These are phyloP conservation scores for Dianthus caryophyllus DNA, from an alignment of 148 eudicot species.

Conservation along the genomic window DNA sequence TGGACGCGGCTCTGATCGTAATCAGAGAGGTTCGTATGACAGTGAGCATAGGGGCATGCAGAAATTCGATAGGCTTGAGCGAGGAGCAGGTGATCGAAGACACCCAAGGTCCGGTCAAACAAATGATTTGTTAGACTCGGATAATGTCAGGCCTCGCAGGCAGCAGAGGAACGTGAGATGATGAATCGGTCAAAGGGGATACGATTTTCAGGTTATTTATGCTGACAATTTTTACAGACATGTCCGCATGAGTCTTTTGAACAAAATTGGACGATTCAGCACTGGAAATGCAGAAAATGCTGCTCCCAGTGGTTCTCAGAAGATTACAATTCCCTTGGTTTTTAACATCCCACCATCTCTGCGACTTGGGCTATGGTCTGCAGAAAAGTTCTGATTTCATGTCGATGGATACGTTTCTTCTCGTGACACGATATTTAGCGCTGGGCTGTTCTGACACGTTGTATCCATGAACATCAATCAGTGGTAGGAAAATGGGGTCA, in stretches of 20 bases:
- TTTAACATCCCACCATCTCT: background rate
- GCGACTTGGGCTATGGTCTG: background rate
- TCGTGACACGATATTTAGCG: background rate
- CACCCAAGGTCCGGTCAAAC: slow-evolving; percentile 29
- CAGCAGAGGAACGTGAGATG: slow-evolving; percentile 51
- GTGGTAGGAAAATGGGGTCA: too few species aligned
- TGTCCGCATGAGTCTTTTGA: background rate
- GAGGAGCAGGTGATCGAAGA: slow-evolving; percentile 32
- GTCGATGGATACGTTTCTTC: background rate
- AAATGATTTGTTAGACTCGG: slow-evolving; percentile 28
- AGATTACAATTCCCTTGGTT: background rate
- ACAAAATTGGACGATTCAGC: background rate
- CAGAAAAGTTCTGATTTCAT: background rate
- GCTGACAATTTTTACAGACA: background rate
- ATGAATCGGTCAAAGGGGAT: slow-evolving; percentile 10
- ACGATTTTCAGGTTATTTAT: background rate
- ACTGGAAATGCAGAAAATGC: background rate
- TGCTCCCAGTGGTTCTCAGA: background rate
- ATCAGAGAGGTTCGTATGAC: slow-evolving; percentile 7
- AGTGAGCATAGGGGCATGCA: slow-evolving; percentile 16
- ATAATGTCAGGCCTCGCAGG: slow-evolving; percentile 41
- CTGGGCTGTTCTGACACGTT: background rate
- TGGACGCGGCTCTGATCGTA: slow-evolving; percentile 22
- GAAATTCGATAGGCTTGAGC: slow-evolving; percentile 23
- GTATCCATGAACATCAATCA: too few species aligned